Percentiles rank a stretch among this genome's conserved stretches.
These are phyloP conservation scores for Hypoxylon trugodes DNA, from an alignment of 495 filamentous ascomycete genomes.

Conservation along the genomic window DNA sequence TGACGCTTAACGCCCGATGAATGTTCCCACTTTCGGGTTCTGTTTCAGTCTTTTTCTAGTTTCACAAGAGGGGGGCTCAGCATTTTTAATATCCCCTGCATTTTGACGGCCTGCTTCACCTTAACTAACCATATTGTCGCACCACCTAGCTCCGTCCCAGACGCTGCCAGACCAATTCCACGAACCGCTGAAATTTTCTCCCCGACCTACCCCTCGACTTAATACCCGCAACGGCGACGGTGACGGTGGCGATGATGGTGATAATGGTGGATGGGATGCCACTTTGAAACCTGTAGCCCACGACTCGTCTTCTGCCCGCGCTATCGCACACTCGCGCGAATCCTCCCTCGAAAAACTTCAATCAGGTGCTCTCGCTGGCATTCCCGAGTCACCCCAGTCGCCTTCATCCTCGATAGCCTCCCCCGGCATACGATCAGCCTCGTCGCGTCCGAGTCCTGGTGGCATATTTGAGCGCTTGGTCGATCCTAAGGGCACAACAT, in stretches of 20 bases:
- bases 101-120: conserved; percentile 17
- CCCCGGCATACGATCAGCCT: conserved; percentile 47
- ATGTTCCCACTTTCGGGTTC: conserved; percentile 34
- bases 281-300: conserved; percentile 52
- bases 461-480: conserved; percentile 70
- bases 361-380: conserved; percentile 53
- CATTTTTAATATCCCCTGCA: conserved; percentile 26
- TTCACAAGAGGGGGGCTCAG: conserved; percentile 30
- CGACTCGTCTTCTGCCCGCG: conserved; percentile 43
- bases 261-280: conserved; percentile 49
- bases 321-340: conserved; percentile 58
- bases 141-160: conserved; percentile 59
- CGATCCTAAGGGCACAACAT: conserved; percentile 61
- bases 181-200: conserved; percentile 55
- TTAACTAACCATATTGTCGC: conserved; percentile 39
- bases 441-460: conserved; percentile 53
- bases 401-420: conserved; percentile 39
- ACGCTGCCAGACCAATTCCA: conserved; percentile 57
- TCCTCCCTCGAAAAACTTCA: conserved; percentile 61
- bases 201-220: conserved; percentile 52
- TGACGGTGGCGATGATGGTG: conserved; percentile 44
- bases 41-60: conserved; percentile 41
- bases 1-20: conserved; percentile 15
- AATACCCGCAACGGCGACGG: conserved; percentile 55
- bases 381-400: conserved; percentile 47